Conservation (phyloP, 306 rosid genomes). For the Lathyrus oleraceus region DNA sequence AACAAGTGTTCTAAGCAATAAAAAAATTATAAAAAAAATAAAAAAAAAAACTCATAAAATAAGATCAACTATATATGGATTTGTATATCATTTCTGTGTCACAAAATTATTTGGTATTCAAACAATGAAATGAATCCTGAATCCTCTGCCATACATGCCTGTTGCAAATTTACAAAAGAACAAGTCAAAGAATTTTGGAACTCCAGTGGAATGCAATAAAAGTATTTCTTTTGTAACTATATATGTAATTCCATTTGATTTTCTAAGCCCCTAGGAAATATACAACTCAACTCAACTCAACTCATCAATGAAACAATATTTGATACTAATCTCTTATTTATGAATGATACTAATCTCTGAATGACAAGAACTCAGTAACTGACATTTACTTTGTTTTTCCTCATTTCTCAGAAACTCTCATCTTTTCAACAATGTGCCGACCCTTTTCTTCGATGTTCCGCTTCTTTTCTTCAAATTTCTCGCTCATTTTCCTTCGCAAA, state of each 20-base stretch:
- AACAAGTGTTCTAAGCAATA: neutral
- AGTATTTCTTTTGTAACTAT: conserved; percentile 9
- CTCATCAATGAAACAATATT: conserved; percentile 32
- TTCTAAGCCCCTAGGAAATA: conserved; percentile 33
- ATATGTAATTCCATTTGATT: conserved; percentile 26
- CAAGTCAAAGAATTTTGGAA: conserved; percentile 24
- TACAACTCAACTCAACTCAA: conserved; percentile 27
- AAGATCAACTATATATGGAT: conserved; percentile 21
- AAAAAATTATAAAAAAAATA: conserved; percentile 18
- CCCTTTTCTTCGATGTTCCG: conserved; percentile 76
- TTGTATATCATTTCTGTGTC: conserved; percentile 21
- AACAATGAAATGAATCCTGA: conserved; percentile 28
- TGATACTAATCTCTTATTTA: conserved; percentile 24
- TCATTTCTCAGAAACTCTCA: conserved; percentile 64
- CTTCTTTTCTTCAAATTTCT: conserved; percentile 86
- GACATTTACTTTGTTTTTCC: conserved; percentile 10
- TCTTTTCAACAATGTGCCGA: conserved; percentile 76
- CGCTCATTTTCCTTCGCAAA: conserved; percentile 76
- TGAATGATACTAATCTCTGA: conserved; percentile 28
- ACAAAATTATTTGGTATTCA: conserved; percentile 20
- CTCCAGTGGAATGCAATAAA: conserved; percentile 1
- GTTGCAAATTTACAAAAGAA: conserved; percentile 34
- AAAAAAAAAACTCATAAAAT: conserved; percentile 23
- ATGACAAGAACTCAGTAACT: conserved; percentile 31
- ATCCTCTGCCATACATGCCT: conserved; percentile 28